Percentiles rank a stretch among this genome's conserved stretches.
These are phyloP conservation scores for Sporothrix curviconia DNA, from an alignment of 2,329 filamentous ascomycete genomes.

Conservation along the genomic window DNA sequence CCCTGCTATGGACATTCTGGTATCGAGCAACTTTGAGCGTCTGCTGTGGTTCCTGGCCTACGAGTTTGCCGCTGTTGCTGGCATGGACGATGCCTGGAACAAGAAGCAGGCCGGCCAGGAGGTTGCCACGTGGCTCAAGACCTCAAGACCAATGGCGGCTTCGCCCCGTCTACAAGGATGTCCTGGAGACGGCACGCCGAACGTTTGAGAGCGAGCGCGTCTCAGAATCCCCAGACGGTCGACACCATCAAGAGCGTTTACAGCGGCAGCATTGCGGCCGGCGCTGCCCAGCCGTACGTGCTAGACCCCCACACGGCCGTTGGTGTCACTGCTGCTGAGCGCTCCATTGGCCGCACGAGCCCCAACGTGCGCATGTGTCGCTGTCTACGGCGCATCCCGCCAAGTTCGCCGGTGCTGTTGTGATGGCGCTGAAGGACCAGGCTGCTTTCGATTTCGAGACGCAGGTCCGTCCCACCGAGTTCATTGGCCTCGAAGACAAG, in stretches of 20 bases:
- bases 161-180: constrained; percentile 66
- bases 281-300: constrained; percentile 51
- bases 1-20: constrained; percentile 96
- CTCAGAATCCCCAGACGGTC: constrained; percentile 59
- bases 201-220: constrained; percentile 78
- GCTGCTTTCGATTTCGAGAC: constrained; percentile 67
- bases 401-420: constrained; percentile 85
- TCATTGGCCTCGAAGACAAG: constrained; percentile 69
- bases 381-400: constrained; percentile 92
- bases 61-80: constrained; percentile 48
- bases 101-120: constrained; percentile 67
- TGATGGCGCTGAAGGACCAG: constrained; percentile 65
- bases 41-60: constrained; percentile 89
- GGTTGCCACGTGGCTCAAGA: constrained; percentile 72
- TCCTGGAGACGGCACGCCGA: constrained; percentile 62
- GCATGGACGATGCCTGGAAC: constrained; percentile 59
- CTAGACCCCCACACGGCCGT: constrained; percentile 92
- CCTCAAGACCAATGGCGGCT: constrained; percentile 75
- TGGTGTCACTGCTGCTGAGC: constrained; percentile 67
- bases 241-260: constrained; percentile 57
- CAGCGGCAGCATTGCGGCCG: constrained; percentile 28
- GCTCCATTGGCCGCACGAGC: constrained; percentile 54
- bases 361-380: constrained; percentile 63
- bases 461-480: constrained; percentile 73
- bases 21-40: constrained; percentile 94